Evolutionary conservation across 225 moss, liverwort and hornwort genomes (phyloP).

Genomic region (Takakia lepidozioides): DNA sequence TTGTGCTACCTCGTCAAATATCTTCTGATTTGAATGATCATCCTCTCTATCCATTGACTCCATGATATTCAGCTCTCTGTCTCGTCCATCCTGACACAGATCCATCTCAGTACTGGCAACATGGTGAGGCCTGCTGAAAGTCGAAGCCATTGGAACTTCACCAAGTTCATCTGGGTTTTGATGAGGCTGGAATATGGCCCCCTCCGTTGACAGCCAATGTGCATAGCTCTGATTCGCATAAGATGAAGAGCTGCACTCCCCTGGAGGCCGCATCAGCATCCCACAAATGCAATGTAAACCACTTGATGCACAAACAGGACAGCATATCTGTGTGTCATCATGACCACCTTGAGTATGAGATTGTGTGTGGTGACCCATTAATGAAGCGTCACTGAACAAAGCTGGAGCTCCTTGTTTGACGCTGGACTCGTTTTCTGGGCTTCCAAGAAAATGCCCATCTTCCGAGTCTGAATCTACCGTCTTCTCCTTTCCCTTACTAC

Average conservation of each 20-base stretch:
- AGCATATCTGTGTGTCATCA: conserved; percentile 18
- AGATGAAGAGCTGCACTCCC: conserved; percentile 8
- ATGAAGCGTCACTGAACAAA: conserved; percentile 34
- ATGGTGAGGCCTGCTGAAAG: conserved; percentile 9
- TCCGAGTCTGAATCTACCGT: no score
- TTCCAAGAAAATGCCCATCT: no score
- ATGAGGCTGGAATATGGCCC: conserved; percentile 10
- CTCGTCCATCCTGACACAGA: conserved; percentile 23
- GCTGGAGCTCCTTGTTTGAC: conserved; percentile 20
- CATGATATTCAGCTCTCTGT: conserved; percentile 20
- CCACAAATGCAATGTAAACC: conserved; percentile 25
- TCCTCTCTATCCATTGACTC: conserved; percentile 12
- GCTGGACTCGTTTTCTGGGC: no score
- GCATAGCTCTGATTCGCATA: conserved; percentile 22
- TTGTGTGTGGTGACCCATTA: conserved; percentile 21
- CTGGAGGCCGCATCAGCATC: conserved; percentile 13
- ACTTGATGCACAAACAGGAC: conserved; percentile 23
- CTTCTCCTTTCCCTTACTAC: no score
- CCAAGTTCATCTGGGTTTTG: conserved; percentile 18
- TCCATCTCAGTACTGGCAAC: conserved; percentile 28
- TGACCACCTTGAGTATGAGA: conserved; percentile 11
- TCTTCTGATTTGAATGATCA: conserved; percentile 20
- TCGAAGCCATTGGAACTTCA: conserved; percentile 7
- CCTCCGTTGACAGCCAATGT: conserved; percentile 30
- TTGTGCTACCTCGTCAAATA: conserved; percentile 7